Evolutionary conservation across 176 grass and related monocot species (phyloP).

Genomic region (Cocos nucifera): DNA sequence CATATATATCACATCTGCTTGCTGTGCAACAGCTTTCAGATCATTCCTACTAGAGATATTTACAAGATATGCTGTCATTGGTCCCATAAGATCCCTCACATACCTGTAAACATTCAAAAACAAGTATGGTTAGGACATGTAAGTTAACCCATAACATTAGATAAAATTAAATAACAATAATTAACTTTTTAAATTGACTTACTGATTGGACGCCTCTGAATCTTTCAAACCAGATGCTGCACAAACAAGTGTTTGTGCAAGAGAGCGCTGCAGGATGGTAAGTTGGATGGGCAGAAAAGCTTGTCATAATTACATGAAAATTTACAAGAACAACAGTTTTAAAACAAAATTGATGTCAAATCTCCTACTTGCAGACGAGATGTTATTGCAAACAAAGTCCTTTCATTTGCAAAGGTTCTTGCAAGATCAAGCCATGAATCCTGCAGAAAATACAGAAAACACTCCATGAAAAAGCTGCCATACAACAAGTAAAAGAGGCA

Average conservation of each 20-base stretch:
- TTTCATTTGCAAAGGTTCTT: conserved; percentile 88
- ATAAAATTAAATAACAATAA: conserved; percentile 20
- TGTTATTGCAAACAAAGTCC: conserved; percentile 75
- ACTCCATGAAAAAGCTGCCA: conserved; percentile 1
- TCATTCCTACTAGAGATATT: conserved; percentile 76
- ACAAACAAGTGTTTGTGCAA: conserved; percentile 90
- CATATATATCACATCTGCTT: conserved; percentile 84
- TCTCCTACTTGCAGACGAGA: conserved; percentile 68
- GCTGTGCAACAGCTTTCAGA: conserved; percentile 82
- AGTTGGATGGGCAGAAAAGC: conserved; percentile 17
- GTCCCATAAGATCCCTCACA: conserved; percentile 92
- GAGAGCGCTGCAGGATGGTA: conserved; percentile 52
- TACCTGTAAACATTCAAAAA: conserved; percentile 46
- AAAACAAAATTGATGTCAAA: conserved; percentile 19
- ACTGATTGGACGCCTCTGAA: conserved; percentile 76
- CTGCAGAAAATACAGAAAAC: conserved; percentile 26
- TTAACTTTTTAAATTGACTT: conserved; percentile 34
- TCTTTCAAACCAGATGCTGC: conserved; percentile 88
- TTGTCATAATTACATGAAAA: conserved; percentile 10
- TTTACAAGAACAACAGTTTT: conserved; percentile 4
- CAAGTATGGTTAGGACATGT: conserved; percentile 12
- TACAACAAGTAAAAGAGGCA: too few relatives aligned
- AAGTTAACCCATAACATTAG: neutral
- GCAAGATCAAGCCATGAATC: conserved; percentile 89
- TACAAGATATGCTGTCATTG: conserved; percentile 63